Conservation (phyloP, 805 yeast species). For the Candida germanica region DNA sequence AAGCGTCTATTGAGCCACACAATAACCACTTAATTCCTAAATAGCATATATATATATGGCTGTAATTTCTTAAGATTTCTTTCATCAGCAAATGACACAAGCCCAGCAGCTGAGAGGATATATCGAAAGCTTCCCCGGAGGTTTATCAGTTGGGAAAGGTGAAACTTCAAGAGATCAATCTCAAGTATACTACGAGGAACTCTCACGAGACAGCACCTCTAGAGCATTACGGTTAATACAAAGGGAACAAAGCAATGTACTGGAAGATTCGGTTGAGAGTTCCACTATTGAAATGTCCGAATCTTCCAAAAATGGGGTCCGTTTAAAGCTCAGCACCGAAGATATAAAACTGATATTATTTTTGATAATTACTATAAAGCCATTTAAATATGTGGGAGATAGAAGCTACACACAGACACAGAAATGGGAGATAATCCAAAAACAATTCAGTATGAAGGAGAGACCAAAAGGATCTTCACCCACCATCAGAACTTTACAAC, state of each 20-base stretch:
- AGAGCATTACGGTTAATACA: neutral
- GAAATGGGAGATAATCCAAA: constrained; percentile 35
- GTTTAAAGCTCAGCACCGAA: constrained; percentile 24
- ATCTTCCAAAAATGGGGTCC: constrained; percentile 7
- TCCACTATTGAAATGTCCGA: too few species aligned
- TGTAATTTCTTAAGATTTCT: too few species aligned
- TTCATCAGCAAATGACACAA: too few species aligned
- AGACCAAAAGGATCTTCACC: constrained; percentile 17
- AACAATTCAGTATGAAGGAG: constrained; percentile 16
- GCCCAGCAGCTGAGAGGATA: too few species aligned
- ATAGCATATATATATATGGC: too few species aligned
- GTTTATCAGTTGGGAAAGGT: too few species aligned
- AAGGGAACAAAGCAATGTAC: too few species aligned
- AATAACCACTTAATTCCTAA: too few species aligned
- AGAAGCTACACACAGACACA: constrained; percentile 29
- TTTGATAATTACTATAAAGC: constrained; percentile 28
- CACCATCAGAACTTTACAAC: constrained; percentile 35
- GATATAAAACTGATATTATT: constrained; percentile 31
- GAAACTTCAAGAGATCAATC: too few species aligned
- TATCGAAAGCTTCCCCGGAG: too few species aligned
- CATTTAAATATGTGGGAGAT: constrained; percentile 37
- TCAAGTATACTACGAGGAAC: neutral
- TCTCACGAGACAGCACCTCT: neutral
- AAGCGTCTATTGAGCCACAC: too few species aligned
- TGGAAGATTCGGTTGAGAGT: too few species aligned